A percentile compares a stretch with the other conserved stretches of the same genome.
Evolutionary conservation across 192 early-diverging fungal species (phyloP).

Genomic region (Tieghemiomyces parasiticus): DNA sequence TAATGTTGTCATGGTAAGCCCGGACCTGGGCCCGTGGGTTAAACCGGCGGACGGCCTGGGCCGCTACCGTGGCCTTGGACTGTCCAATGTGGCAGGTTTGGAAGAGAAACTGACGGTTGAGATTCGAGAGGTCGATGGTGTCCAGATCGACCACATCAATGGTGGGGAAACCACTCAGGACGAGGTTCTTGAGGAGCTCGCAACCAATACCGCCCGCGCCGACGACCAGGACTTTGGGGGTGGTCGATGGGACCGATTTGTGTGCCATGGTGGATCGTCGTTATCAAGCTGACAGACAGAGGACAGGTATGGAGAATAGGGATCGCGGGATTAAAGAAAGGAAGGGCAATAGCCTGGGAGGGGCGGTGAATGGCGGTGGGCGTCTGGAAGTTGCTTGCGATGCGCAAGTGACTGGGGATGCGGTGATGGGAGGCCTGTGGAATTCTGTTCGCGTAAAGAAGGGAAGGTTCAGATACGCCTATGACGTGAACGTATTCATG

Average conservation of each 20-base stretch:
- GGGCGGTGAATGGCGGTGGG: neutral
- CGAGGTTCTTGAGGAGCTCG: slow-evolving; percentile 91
- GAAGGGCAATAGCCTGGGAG: neutral
- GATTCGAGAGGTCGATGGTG: slow-evolving; percentile 95
- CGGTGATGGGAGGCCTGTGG: no score
- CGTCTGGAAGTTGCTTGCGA: neutral
- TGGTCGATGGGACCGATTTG: neutral
- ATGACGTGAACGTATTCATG: no score
- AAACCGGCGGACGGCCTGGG: slow-evolving; percentile 66
- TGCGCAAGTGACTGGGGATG: neutral
- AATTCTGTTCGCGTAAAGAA: no score
- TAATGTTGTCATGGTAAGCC: slow-evolving; percentile 78
- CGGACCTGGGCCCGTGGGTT: slow-evolving; percentile 60
- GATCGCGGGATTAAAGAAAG: neutral
- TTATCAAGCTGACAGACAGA: neutral
- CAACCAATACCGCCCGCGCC: slow-evolving; percentile 96
- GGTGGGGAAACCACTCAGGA: slow-evolving; percentile 67
- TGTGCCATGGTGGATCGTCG: neutral
- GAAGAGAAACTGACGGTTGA: slow-evolving; percentile 99
- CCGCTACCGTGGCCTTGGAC: slow-evolving; percentile 81
- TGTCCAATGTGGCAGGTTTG: slow-evolving; percentile 84
- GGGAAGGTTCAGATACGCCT: no score
- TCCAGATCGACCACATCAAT: slow-evolving; percentile 91
- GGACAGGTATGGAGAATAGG: neutral
- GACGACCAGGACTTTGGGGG: slow-evolving; percentile 41